phyloP scores from a whole-genome alignment of 495 filamentous ascomycete species.

The Usnea hakonensis region DNA sequence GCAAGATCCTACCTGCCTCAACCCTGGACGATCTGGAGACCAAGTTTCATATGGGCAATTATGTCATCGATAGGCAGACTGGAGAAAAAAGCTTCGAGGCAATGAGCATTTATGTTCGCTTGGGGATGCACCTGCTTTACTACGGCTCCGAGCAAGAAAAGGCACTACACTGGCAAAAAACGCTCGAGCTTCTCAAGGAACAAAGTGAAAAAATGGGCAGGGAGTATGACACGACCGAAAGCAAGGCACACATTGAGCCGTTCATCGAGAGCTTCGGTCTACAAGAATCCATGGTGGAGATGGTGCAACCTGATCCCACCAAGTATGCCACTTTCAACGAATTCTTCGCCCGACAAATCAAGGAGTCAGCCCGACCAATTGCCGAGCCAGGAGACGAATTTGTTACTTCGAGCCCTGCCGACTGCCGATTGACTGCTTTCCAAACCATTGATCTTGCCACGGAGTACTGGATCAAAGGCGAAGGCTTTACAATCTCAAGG shows the following conservation, averaged over 20 bases:
- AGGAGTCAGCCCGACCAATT: slow-evolving; percentile 32
- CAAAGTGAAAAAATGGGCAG: slow-evolving; percentile 37
- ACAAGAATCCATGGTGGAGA: slow-evolving; percentile 24
- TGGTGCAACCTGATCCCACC: slow-evolving; percentile 30
- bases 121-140: slow-evolving; percentile 35
- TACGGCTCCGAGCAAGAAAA: slow-evolving; percentile 23
- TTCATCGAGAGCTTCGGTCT: slow-evolving; percentile 37
- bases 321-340: slow-evolving; percentile 36
- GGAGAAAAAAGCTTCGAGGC: slow-evolving; percentile 33
- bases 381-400: slow-evolving; percentile 28
- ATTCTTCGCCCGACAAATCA: slow-evolving; percentile 41
- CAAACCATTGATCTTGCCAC: slow-evolving; percentile 31
- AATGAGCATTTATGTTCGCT: slow-evolving; percentile 39
- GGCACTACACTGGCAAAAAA: slow-evolving; percentile 33
- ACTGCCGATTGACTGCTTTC: slow-evolving; percentile 36
- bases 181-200: slow-evolving; percentile 28
- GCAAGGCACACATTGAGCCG: slow-evolving; percentile 33
- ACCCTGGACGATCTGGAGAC: slow-evolving; percentile 30
- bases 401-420: slow-evolving; percentile 33
- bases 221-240: slow-evolving; percentile 35
- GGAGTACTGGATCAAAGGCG: slow-evolving; percentile 41
- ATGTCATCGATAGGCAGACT: slow-evolving; percentile 36
- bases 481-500: slow-evolving; percentile 35
- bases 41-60: slow-evolving; percentile 37
- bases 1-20: slow-evolving; percentile 27